Percentiles rank a stretch among this genome's conserved stretches.
Conservation (phyloP, 2,329 filamentous ascomycete species). For the Xylariomycetidae sp. region DNA sequence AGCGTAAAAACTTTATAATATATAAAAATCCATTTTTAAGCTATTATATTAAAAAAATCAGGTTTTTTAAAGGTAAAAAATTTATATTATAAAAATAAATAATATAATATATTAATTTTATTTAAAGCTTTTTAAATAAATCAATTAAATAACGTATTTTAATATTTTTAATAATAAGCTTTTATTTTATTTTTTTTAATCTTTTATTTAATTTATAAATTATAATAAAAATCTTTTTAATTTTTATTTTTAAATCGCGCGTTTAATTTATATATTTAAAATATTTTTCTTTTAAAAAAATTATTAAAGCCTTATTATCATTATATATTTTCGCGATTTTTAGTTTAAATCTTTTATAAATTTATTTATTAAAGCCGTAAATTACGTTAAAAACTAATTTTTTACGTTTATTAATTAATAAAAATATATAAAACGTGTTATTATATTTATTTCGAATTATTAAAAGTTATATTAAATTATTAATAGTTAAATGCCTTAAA, state of each 20-base stretch:
- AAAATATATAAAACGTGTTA: not conserved
- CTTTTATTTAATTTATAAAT: too few species aligned
- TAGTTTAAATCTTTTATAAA: not conserved
- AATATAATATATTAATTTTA: not conserved
- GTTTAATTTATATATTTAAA: not conserved
- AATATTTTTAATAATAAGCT: too few species aligned
- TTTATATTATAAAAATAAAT: constrained; percentile 1
- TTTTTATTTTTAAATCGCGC: not conserved
- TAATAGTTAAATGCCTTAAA: not conserved
- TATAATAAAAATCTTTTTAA: not conserved
- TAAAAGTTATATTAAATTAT: not conserved
- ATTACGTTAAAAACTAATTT: not conserved
- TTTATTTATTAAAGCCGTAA: not conserved
- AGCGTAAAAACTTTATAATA: not conserved
- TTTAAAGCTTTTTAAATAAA: not conserved
- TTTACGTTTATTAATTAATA: not conserved
- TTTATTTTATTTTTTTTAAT: too few species aligned
- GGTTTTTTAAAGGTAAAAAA: not conserved
- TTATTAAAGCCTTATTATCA: too few species aligned
- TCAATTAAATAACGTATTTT: not conserved
- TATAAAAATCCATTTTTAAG: not conserved
- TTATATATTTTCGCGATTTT: not conserved
- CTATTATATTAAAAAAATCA: not conserved
- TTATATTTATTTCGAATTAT: not conserved
- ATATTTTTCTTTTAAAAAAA: too few species aligned